Conservation (phyloP, 2,329 filamentous ascomycete species). For the Talaromyces sp. region DNA sequence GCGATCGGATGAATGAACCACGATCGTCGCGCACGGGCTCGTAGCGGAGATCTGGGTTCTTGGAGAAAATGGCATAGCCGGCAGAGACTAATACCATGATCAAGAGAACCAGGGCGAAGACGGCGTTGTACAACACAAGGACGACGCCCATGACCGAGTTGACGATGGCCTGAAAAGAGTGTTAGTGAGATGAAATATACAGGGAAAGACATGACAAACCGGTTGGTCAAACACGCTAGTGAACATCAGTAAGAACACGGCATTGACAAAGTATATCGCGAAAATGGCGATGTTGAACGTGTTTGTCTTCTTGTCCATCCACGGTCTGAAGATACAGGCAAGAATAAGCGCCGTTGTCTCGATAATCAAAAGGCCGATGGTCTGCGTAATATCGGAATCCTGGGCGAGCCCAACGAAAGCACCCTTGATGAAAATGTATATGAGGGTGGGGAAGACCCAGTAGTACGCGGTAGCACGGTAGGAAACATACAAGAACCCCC, state of each 20-base stretch:
- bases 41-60: slow-evolving; percentile 92
- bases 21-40: slow-evolving; percentile 95
- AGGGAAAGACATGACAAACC: slow-evolving; percentile 36
- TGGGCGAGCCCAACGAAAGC: slow-evolving; percentile 85
- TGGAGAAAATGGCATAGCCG: slow-evolving; percentile 74
- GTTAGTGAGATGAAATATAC: neutral
- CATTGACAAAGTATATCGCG: slow-evolving; percentile 83
- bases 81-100: slow-evolving; percentile 76
- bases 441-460: slow-evolving; percentile 76
- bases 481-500: slow-evolving; percentile 96
- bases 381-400: slow-evolving; percentile 64
- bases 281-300: slow-evolving; percentile 92
- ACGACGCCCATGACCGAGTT: slow-evolving; percentile 84
- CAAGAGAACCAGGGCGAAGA: slow-evolving; percentile 75
- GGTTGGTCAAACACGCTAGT: slow-evolving; percentile 81
- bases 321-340: slow-evolving; percentile 76
- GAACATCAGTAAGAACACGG: slow-evolving; percentile 85
- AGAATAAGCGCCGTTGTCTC: slow-evolving; percentile 73
- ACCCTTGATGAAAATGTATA: slow-evolving; percentile 78
- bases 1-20: slow-evolving; percentile 95
- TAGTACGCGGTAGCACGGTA: slow-evolving; percentile 95
- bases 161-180: slow-evolving; percentile 56
- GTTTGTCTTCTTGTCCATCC: slow-evolving; percentile 99
- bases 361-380: slow-evolving; percentile 76
- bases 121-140: slow-evolving; percentile 82